Percentiles rank a stretch among this genome's conserved stretches.
Conservation (phyloP, 257 asterid species). For the Solanum dulcamara region DNA sequence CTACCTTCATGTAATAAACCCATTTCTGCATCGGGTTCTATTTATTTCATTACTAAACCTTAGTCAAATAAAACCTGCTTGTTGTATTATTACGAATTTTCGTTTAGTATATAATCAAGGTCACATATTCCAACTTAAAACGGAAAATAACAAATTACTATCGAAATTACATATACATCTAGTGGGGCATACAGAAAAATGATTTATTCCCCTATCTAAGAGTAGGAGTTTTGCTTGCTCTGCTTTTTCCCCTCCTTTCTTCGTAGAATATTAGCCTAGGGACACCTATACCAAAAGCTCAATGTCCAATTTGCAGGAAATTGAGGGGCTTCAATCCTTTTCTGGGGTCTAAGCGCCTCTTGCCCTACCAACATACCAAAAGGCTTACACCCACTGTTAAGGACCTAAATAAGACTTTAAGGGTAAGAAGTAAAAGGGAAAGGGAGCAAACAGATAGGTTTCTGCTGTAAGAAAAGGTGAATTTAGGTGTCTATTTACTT, state of each 20-base stretch:
- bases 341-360: background rate
- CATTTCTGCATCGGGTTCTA: background rate
- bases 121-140: background rate
- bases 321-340: background rate
- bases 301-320: background rate
- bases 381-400: background rate
- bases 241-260: background rate
- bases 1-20: background rate
- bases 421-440: background rate
- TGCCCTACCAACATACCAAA: background rate
- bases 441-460: background rate
- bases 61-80: background rate
- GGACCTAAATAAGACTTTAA: background rate
- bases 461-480: background rate
- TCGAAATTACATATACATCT: background rate
- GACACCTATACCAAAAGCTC: background rate
- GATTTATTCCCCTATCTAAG: background rate
- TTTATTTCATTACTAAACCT: background rate
- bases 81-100: background rate
- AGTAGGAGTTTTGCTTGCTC: background rate
- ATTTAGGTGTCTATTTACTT: background rate
- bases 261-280: background rate
- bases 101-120: background rate
- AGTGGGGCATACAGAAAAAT: background rate
- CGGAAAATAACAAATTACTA: background rate